These are phyloP conservation scores for Cyberlindnera meyerae DNA, from an alignment of 805 yeast species.

Conservation along the genomic window DNA sequence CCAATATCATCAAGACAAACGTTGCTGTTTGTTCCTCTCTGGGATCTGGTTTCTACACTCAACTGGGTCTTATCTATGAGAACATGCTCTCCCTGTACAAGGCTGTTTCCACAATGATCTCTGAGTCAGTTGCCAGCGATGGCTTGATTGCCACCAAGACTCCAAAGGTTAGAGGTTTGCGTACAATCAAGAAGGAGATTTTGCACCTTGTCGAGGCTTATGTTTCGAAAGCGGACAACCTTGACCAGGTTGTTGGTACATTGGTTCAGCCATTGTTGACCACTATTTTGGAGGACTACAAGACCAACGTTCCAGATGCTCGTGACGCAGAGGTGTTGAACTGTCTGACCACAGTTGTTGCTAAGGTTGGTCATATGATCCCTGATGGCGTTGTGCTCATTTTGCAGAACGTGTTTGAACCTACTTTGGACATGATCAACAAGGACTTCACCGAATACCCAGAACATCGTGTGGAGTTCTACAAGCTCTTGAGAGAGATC, in stretches of 20 bases:
- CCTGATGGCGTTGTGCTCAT: constrained; percentile 87
- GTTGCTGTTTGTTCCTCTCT: constrained; percentile 92
- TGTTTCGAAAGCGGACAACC: constrained; percentile 77
- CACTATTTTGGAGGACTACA: constrained; percentile 87
- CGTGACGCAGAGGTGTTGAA: constrained; percentile 96
- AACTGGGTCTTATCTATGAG: constrained; percentile 77
- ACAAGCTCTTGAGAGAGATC: constrained; percentile 82
- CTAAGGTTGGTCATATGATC: constrained; percentile 80
- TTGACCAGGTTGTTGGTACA: constrained; percentile 75
- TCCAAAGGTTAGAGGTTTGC: constrained; percentile 88
- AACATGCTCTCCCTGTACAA: constrained; percentile 87
- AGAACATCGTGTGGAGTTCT: constrained; percentile 95
- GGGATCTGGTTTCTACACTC: constrained; percentile 88
- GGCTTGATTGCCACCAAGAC: constrained; percentile 91
- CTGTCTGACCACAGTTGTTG: constrained; percentile 87
- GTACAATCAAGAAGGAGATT: constrained; percentile 94
- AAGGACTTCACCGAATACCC: constrained; percentile 96
- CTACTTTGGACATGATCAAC: constrained; percentile 92
- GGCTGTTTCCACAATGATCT: constrained; percentile 84
- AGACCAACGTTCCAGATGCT: constrained; percentile 86
- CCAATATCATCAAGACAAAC: constrained; percentile 91
- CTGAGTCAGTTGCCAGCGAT: constrained; percentile 69
- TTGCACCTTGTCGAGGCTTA: constrained; percentile 85
- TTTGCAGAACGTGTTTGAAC: constrained; percentile 86
- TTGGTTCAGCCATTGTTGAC: constrained; percentile 77